Evolutionary conservation across 371 early-diverging fungal genomes (phyloP), one percentile per base, ranked within the genome.

Genomic region (Capillidium rhysosporum): DNA sequence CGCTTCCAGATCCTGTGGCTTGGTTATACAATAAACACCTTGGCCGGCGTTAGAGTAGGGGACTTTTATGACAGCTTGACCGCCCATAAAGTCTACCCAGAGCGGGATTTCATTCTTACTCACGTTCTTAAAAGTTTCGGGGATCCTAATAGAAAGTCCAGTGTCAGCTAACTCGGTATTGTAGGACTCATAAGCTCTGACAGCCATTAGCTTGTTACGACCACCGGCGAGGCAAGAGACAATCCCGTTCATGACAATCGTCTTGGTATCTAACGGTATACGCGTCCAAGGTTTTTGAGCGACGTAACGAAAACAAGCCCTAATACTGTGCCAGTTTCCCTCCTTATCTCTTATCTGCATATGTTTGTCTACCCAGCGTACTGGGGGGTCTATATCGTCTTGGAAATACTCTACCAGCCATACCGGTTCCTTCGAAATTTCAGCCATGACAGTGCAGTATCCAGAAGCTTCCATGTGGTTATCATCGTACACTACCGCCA

Each of bases 1-100:
- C 9, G 69, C 65, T 20, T 76, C 62, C 8, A 90, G 71, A 63
- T 92, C 90, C 7, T 67, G 56, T 39, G 75, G 63, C 58, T 81
- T 86, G 28, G 91, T 90, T 55, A 92, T 89, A 9, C 89, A 89
- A 69, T 89, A 92, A 0, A 92, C 90, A 25, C 91, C 92, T 68
- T 92, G 91, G 14, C 88, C 88, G 3, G 92, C 92, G 61, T 92
- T 92, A 49, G 85, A 84, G 64, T 92, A 92, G 3, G 92, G 92
- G 2, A 88, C 86, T 60, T 92, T 92, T 52, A 92, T 68, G 1
- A 92, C 92, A 29, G 82, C 90, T 67, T 89, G 89, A 26, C 87
- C 86, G 31, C 89, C 90, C 86, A 92, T 86, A 48, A 77, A 75
- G 57, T 79, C 75, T 5, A 92, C 58, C 85, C 85, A 86, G 25